Evolutionary conservation across 306 rosid species (phyloP).

Genomic region (Cucumis melo): DNA sequence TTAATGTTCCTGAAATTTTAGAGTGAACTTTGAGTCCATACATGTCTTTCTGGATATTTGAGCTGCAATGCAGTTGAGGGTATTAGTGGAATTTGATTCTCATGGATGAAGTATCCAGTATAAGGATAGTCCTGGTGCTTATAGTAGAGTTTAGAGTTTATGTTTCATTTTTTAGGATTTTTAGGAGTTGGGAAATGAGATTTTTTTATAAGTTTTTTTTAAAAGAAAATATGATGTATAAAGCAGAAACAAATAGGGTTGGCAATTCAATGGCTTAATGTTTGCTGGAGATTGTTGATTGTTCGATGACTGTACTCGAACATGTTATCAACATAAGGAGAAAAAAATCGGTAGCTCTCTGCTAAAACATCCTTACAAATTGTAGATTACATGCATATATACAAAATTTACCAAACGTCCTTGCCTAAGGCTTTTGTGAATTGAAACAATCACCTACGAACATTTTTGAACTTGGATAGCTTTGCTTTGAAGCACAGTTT

Average conservation of each 20-base stretch:
- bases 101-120: neutral
- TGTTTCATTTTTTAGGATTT: neutral
- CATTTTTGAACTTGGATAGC: neutral
- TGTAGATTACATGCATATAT: neutral
- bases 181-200: neutral
- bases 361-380: neutral
- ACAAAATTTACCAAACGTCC: neutral
- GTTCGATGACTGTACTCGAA: neutral
- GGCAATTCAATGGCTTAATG: neutral
- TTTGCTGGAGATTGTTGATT: neutral
- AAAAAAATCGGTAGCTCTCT: neutral
- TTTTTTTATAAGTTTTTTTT: neutral
- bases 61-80: neutral
- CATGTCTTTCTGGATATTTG: neutral
- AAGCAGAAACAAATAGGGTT: neutral
- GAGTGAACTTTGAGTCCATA: neutral
- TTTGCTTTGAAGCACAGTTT: neutral
- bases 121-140: neutral
- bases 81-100: neutral
- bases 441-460: neutral
- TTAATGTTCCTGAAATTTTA: neutral
- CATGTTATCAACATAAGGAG: neutral
- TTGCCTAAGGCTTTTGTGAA: neutral
- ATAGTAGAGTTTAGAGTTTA: neutral
- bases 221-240: neutral